Evolutionary conservation across 306 rosid species (phyloP).

Genomic region (Cicer arietinum): DNA sequence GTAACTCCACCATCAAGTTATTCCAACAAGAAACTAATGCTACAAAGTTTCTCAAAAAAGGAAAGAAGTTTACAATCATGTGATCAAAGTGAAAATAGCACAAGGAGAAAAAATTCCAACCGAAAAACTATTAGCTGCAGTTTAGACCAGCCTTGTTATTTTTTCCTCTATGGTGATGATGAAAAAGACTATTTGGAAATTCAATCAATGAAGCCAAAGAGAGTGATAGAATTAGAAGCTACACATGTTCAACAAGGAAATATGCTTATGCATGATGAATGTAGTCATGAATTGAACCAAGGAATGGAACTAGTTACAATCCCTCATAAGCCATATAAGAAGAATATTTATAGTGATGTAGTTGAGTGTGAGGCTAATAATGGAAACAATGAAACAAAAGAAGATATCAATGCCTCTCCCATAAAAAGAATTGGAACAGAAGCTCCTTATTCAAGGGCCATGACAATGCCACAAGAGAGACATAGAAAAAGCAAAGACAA

Average conservation of each 20-base stretch:
- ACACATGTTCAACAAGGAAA: slow-evolving; percentile 32
- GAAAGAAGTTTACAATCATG: slow-evolving; percentile 14
- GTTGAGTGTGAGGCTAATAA: too few relatives aligned
- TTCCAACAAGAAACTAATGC: background rate
- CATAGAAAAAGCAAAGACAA: slow-evolving; percentile 42
- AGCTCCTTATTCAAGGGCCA: slow-evolving; percentile 56
- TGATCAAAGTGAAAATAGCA: slow-evolving; percentile 2
- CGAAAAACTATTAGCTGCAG: slow-evolving; percentile 40
- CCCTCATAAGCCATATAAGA: slow-evolving; percentile 42
- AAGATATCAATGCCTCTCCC: background rate
- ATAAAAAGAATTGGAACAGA: slow-evolving; percentile 38
- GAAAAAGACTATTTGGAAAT: slow-evolving; percentile 30
- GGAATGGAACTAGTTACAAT: slow-evolving; percentile 26
- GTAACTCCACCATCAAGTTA: slow-evolving; percentile 28
- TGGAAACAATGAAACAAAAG: too few relatives aligned
- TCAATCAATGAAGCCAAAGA: slow-evolving; percentile 42
- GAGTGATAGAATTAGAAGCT: slow-evolving; percentile 31
- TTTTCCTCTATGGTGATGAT: slow-evolving; percentile 38
- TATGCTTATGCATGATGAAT: background rate
- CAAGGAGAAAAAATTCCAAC: slow-evolving; percentile 10
- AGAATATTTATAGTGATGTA: slow-evolving; percentile 33
- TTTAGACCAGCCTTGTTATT: slow-evolving; percentile 55
- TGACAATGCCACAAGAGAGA: slow-evolving; percentile 68
- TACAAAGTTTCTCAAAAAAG: slow-evolving; percentile 30
- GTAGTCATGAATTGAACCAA: slow-evolving; percentile 37